Conservation (phyloP, 495 filamentous ascomycete species). For the Lophium mytilinum region DNA sequence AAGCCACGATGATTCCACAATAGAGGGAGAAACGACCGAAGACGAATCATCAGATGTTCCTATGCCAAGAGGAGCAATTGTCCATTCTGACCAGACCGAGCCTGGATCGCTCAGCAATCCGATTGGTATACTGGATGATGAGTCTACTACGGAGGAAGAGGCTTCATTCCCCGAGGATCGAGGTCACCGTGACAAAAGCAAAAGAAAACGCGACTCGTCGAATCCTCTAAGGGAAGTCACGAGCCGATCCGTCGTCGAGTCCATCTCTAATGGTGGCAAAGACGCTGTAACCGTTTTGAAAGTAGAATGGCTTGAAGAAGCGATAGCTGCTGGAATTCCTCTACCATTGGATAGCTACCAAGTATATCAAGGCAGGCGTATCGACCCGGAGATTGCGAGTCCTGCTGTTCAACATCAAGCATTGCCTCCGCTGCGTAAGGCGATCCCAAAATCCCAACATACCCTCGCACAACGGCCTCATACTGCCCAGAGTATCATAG, state of each 20-base stretch:
- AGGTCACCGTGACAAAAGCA: background rate
- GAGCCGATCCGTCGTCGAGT: too few species aligned
- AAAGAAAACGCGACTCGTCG: background rate
- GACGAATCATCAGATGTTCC: background rate
- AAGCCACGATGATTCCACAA: background rate
- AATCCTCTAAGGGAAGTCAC: background rate
- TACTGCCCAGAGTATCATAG: constrained; percentile 35
- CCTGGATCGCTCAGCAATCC: background rate
- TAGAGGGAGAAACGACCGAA: background rate
- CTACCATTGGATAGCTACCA: constrained; percentile 55
- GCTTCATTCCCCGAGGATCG: background rate
- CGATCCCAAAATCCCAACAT: constrained; percentile 7
- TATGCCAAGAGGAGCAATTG: constrained; percentile 24
- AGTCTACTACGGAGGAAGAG: constrained; percentile 25
- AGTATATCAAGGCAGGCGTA: constrained; percentile 52
- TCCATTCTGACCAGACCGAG: background rate
- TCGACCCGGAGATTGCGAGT: constrained; percentile 17
- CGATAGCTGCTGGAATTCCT: constrained; percentile 42
- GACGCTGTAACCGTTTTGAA: constrained; percentile 59
- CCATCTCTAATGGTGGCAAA: background rate
- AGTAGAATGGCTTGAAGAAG: constrained; percentile 66
- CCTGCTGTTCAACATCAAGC: background rate
- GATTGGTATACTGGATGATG: constrained; percentile 1
- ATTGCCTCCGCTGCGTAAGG: background rate
- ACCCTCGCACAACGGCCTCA: background rate